These are phyloP conservation scores for Rhytidhysteron rufulum DNA, from an alignment of 2,329 filamentous ascomycete species.

Conservation along the genomic window DNA sequence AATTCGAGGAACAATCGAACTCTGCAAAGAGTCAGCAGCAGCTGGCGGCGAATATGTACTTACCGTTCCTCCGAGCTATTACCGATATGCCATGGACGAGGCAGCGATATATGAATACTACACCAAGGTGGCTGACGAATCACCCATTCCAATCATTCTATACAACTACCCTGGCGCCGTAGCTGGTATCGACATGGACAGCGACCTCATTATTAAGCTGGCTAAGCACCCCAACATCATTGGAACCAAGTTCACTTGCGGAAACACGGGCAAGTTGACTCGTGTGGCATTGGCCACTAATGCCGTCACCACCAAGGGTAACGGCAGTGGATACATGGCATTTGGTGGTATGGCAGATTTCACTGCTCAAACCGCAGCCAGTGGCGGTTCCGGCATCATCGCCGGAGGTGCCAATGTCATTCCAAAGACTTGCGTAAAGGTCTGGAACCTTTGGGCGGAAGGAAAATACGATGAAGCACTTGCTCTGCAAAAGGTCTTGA, in stretches of 20 bases:
- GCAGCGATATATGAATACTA: conserved; percentile 71
- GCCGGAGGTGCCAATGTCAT: conserved; percentile 82
- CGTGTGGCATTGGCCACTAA: conserved; percentile 70
- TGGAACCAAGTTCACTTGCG: conserved; percentile 89
- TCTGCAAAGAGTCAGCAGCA: conserved; percentile 62
- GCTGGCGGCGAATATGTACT: conserved; percentile 78
- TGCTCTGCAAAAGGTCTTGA: conserved; percentile 71
- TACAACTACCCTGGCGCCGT: conserved; percentile 93
- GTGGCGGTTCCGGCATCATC: conserved; percentile 79
- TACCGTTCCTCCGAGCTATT: conserved; percentile 79
- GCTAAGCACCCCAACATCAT: conserved; percentile 78
- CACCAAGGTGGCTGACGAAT: conserved; percentile 68
- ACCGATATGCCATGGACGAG: conserved; percentile 72
- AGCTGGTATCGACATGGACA: conserved; percentile 84
- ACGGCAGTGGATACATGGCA: conserved; percentile 64
- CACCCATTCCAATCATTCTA: conserved; percentile 72
- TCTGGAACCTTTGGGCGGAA: conserved; percentile 71
- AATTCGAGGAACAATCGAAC: conserved; percentile 73
- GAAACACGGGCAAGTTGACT: conserved; percentile 84
- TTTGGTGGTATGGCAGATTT: conserved; percentile 88
- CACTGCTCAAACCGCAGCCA: conserved; percentile 74
- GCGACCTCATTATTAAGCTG: conserved; percentile 76
- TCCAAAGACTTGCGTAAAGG: conserved; percentile 73
- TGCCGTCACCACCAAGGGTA: conserved; percentile 60
- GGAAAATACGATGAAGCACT: conserved; percentile 74